Conservation (phyloP, 2,329 filamentous ascomycete genomes). For the Trematosphaeria pertusa region DNA sequence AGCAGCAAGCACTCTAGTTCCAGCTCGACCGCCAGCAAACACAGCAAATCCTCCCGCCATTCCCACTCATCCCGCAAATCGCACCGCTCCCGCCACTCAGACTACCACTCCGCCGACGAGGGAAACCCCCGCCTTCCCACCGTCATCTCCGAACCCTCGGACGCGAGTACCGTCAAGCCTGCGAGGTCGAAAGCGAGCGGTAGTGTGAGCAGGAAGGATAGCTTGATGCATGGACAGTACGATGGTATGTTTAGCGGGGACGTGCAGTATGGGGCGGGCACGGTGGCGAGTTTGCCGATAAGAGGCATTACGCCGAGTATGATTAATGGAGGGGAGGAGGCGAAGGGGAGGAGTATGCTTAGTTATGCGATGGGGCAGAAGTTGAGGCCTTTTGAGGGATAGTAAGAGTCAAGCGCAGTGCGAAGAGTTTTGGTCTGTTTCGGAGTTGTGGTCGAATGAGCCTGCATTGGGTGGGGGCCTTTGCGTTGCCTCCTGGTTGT, state of each 20-base stretch:
- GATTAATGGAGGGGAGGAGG: constrained; percentile 36
- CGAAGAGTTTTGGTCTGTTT: too few species aligned
- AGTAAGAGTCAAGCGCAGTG: background rate
- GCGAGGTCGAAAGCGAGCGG: constrained; percentile 5
- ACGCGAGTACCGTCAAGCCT: constrained; percentile 44
- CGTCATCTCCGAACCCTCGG: constrained; percentile 42
- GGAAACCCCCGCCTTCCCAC: constrained; percentile 24
- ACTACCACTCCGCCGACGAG: constrained; percentile 28
- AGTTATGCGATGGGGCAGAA: constrained; percentile 43
- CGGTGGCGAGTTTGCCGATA: constrained; percentile 40
- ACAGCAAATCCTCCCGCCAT: constrained; percentile 29
- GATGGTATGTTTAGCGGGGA: constrained; percentile 34
- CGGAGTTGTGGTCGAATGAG: background rate
- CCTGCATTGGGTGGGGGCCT: background rate
- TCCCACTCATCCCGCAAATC: constrained; percentile 30
- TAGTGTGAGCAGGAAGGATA: constrained; percentile 37
- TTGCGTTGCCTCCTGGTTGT: background rate
- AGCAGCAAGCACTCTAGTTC: constrained; percentile 26
- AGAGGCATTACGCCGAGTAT: constrained; percentile 48
- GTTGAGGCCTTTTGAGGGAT: constrained; percentile 36
- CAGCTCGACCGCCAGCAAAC: constrained; percentile 27
- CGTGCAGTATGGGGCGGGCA: constrained; percentile 38
- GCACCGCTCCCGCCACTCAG: constrained; percentile 22
- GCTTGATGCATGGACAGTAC: constrained; percentile 35
- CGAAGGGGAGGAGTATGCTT: constrained; percentile 44